Base-by-base conservation (phyloP, 768 basidiomycete genomes). In the Crepidotus variabilis region DNA sequence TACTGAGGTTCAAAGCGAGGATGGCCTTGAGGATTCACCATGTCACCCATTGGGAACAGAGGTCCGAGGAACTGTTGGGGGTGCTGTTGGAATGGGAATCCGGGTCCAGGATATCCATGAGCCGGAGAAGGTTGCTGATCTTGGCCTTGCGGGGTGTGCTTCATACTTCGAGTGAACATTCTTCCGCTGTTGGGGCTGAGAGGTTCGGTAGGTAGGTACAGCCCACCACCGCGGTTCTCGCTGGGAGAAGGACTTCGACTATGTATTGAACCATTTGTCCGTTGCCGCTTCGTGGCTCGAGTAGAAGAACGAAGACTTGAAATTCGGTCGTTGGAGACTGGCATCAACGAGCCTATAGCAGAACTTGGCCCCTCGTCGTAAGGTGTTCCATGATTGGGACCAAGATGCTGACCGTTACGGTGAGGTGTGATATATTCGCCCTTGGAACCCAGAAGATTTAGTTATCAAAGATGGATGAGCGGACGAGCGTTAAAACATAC, bases 281-380 rank as follows among this genome's bases (percentile, higher is more conserved):
- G 32, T 0, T 48, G 52, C 20, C 65, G 63, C 47, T 69, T 67
- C 53, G 59, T 57, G 39, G 47, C 55, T 47, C 52, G 59, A 32
- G 57, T 61, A 47, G 50, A 62, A 22, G 61, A 60, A 50, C 60
- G 63, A 51, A 53, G 58, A 59, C 47, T 65, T 33, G 63, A 66
- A 24, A 48, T 59, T 51, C 51, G 60, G 46, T 56, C 65, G 61
- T 57, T 69, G 39, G 58, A 65, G 1, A 65, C 59, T 2, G 63
- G 61, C 32, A 64, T 60, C 11, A 62, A 46, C 3, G 61, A 59
- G 36, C 58, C 54, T 32, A 57, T 57, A 24, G 48, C 23, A 6
- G 35, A 36, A 51, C 28, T 51, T 48, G 47, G 59, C 39, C 6
- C 43, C 34, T 36, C 54, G 32, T 47, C 57, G 53, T 39, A 56